These are phyloP conservation scores for Cyberlindnera veronae DNA, from an alignment of 805 yeast species.

Conservation along the genomic window DNA sequence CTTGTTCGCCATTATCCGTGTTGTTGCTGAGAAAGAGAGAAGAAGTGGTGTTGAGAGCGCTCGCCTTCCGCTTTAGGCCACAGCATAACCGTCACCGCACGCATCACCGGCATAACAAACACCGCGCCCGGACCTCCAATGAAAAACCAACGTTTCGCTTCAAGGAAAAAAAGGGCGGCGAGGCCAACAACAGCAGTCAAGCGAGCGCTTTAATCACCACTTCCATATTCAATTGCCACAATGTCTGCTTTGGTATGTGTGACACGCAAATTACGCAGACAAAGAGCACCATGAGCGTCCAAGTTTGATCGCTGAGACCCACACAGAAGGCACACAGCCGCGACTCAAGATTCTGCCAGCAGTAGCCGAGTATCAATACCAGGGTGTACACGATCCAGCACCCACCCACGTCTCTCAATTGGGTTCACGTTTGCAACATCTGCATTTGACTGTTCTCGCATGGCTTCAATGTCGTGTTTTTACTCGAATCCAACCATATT, in stretches of 20 bases:
- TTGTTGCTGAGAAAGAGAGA: not conserved
- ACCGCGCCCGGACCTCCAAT: conserved; percentile 12
- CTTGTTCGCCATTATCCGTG: not conserved
- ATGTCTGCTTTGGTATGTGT: conserved; percentile 23
- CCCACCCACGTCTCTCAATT: not conserved
- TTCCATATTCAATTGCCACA: conserved; percentile 14
- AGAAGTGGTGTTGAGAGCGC: not conserved
- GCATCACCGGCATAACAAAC: not conserved
- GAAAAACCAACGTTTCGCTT: conserved; percentile 15
- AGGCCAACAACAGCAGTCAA: conserved; percentile 1
- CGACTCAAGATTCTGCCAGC: not conserved
- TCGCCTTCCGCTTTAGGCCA: too few relatives aligned
- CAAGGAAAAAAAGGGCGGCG: conserved; percentile 10
- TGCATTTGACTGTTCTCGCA: too few relatives aligned
- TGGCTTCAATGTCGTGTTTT: too few relatives aligned
- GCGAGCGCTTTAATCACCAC: not conserved
- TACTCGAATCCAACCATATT: too few relatives aligned
- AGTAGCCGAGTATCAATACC: not conserved
- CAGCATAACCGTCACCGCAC: not conserved
- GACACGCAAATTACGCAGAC: not conserved
- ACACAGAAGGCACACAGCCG: not conserved
- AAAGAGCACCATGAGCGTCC: not conserved
- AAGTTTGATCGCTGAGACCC: not conserved
- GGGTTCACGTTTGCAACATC: not conserved
- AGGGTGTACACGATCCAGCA: conserved; percentile 2